A percentile compares a stretch with the other conserved stretches of the same genome.
phyloP scores from a whole-genome alignment of 768 basidiomycete genomes.

The Termitomyces sp. region DNA sequence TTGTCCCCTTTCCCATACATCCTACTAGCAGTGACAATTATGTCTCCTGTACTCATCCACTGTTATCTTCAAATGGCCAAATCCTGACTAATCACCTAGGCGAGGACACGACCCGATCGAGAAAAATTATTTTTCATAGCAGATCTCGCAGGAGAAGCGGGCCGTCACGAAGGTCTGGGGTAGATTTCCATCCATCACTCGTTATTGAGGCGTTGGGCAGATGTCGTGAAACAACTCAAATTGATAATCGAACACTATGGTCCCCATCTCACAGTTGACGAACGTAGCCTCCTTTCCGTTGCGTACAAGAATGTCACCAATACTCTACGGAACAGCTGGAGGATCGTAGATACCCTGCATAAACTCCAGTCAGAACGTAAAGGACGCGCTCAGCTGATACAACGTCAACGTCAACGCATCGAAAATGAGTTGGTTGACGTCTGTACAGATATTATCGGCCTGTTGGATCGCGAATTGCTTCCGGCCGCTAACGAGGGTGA shows the following conservation, averaged over 20 bases:
- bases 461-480: constrained; percentile 53
- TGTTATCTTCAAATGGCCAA: neutral
- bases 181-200: neutral
- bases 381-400: constrained; percentile 64
- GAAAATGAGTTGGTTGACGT: constrained; percentile 73
- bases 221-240: constrained; percentile 80
- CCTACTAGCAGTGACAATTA: neutral
- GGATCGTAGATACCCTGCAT: constrained; percentile 74
- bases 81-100: constrained; percentile 8
- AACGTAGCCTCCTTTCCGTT: constrained; percentile 85
- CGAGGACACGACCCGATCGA: constrained; percentile 19
- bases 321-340: constrained; percentile 80
- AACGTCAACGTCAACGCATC: constrained; percentile 69
- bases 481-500: constrained; percentile 66
- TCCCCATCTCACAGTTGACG: constrained; percentile 72
- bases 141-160: constrained; percentile 84
- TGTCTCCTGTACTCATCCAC: constrained; percentile 11
- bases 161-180: constrained; percentile 75
- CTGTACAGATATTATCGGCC: constrained; percentile 75
- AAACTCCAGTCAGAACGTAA: constrained; percentile 49
- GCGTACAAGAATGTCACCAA: constrained; percentile 92
- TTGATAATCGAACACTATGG: constrained; percentile 63
- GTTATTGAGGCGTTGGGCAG: constrained; percentile 30
- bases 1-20: neutral
- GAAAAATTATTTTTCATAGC: constrained; percentile 58